Conservation (phyloP, 192 early-diverging fungal genomes). For the Podila minutissima region DNA sequence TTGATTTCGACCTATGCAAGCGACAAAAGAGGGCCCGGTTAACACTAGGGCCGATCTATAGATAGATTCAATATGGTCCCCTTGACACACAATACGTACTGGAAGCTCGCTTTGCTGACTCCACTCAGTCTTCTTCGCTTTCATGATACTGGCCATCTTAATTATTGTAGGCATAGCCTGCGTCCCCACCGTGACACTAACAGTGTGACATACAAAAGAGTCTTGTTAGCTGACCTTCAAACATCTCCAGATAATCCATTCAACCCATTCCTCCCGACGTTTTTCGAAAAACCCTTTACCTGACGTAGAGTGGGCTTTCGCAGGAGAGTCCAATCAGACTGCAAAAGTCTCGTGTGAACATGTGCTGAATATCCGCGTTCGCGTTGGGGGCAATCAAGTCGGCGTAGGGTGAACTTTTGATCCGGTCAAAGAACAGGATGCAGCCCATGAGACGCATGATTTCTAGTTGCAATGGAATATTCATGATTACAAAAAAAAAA, state of each 20-base stretch:
- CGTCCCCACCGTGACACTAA: conserved; percentile 80
- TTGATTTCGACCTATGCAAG: conserved; percentile 82
- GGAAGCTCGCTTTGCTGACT: conserved; percentile 91
- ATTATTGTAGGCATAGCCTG: conserved; percentile 90
- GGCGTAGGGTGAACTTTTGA: conserved; percentile 55
- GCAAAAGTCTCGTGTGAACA: conserved; percentile 86
- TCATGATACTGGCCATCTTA: conserved; percentile 92
- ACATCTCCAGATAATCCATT: conserved; percentile 34
- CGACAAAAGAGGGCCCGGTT: background rate
- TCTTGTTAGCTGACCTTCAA: background rate
- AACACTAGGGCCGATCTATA: background rate
- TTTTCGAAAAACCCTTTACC: conserved; percentile 15
- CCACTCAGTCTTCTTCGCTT: conserved; percentile 89
- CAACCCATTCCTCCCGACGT: conserved; percentile 26
- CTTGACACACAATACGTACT: conserved; percentile 40
- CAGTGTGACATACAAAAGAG: background rate
- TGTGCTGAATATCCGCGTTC: conserved; percentile 66
- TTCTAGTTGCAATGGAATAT: conserved; percentile 31
- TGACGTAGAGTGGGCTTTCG: conserved; percentile 80
- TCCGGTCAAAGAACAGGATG: conserved; percentile 35
- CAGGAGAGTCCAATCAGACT: conserved; percentile 73
- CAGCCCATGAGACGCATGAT: conserved; percentile 59
- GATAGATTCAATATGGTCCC: background rate
- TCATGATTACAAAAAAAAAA: too few relatives aligned
- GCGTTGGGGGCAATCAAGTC: conserved; percentile 52